These are phyloP conservation scores for Botryotinia convoluta DNA, from an alignment of 2,329 filamentous ascomycete genomes.

Conservation along the genomic window DNA sequence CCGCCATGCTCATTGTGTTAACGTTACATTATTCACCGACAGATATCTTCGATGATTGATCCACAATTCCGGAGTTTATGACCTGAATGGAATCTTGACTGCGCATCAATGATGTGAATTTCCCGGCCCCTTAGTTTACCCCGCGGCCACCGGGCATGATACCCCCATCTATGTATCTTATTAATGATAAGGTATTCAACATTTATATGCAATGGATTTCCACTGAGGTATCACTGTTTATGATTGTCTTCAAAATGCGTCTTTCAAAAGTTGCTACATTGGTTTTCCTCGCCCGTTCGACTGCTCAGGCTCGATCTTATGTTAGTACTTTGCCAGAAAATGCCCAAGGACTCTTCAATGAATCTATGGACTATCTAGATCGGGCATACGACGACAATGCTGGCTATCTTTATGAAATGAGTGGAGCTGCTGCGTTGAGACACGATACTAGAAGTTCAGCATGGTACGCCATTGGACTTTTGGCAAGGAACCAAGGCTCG, in stretches of 20 bases:
- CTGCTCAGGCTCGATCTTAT: constrained; percentile 21
- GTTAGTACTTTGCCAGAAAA: constrained; percentile 30
- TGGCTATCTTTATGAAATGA: constrained; percentile 53
- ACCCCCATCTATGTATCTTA: not conserved
- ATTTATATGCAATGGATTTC: not conserved
- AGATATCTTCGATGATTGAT: not conserved
- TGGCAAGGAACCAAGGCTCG: constrained; percentile 51
- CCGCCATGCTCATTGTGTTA: not conserved
- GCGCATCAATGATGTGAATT: not conserved
- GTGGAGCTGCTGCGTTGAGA: constrained; percentile 35
- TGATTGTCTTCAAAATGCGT: not conserved
- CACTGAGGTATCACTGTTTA: not conserved
- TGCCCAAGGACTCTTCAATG: constrained; percentile 44
- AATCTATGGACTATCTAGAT: constrained; percentile 57
- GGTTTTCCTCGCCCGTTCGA: not conserved
- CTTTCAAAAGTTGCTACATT: not conserved
- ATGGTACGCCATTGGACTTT: constrained; percentile 58
- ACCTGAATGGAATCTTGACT: not conserved
- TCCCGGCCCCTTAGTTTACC: not conserved
- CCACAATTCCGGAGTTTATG: constrained; percentile 1
- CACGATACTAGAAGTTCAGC: constrained; percentile 57
- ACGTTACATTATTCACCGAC: not conserved
- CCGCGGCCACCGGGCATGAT: not conserved
- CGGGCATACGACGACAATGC: constrained; percentile 50
- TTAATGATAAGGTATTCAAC: not conserved